A percentile compares a stretch with the other conserved stretches of the same genome.
phyloP scores from a whole-genome alignment of 176 grass and related monocot genomes.

The Hordeum vulgare region DNA sequence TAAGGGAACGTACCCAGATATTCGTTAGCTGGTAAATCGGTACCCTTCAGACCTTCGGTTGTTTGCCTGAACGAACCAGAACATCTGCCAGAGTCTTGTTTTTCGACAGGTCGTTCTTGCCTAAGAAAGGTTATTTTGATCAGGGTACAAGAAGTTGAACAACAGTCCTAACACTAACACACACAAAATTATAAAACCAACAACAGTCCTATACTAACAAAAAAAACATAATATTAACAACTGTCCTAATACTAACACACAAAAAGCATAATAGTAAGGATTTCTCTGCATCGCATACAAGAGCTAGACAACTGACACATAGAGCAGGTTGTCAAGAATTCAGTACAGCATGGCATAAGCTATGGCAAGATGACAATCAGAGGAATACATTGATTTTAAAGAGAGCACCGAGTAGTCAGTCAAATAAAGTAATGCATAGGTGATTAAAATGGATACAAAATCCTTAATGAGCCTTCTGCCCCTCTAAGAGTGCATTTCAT shows the following conservation, averaged over 20 bases:
- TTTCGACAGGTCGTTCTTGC: not conserved
- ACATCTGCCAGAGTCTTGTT: conserved; percentile 16
- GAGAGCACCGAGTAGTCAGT: not conserved
- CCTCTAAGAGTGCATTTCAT: not conserved
- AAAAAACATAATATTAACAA: not conserved
- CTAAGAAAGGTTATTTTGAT: not conserved
- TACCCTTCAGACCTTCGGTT: not conserved
- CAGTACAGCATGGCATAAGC: not conserved
- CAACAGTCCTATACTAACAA: not conserved
- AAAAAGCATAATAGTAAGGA: not conserved
- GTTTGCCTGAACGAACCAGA: conserved; percentile 13
- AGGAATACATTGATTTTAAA: not conserved
- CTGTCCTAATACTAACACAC: not conserved
- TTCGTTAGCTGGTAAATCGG: not conserved
- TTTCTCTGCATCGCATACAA: not conserved
- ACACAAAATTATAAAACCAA: not conserved
- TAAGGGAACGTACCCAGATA: not conserved
- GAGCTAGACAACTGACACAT: not conserved
- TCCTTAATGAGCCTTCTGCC: not conserved
- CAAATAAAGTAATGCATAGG: not conserved
- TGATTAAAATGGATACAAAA: not conserved
- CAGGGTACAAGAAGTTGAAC: not conserved
- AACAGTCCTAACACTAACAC: not conserved
- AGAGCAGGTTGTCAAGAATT: not conserved
- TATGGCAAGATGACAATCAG: not conserved